Evolutionary conservation across 2,329 filamentous ascomycete species (phyloP), one percentile per base, ranked within the genome.

Genomic region (Emergomyces pasteurianus): DNA sequence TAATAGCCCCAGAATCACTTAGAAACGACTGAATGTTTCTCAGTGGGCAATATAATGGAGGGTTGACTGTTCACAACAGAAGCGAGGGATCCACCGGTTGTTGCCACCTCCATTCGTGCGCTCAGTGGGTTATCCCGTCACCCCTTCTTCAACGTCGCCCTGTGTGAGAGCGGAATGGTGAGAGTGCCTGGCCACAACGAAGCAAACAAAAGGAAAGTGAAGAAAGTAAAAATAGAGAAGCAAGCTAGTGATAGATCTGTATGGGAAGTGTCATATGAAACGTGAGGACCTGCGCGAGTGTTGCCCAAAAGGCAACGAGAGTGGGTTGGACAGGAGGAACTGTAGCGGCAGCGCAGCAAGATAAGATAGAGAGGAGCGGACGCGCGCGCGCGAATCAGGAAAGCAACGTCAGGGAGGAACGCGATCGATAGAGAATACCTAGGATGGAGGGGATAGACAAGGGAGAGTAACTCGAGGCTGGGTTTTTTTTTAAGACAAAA

Each of bases 81-180:
- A 43, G 28, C 43, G 52, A 61, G 62, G 60, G 63, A 65, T 64
- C 60, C 57, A 56, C 64, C n/a, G 36, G 34, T 53, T 18, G 61
- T 63, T 58, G 60, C 28, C 58, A 52, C 55, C 64, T 65, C 65
- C 63, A 64, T 64, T 54, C 58, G 49, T 47, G 57, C 43, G 36
- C 23, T 46, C 21, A n/a, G n/a, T 34, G 26, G 23, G 9, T 18
- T 40, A 38, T 40, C 36, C 21, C 40, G 8, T n/a, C 38, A 31
- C 42, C 46, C 21, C 36, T 43, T 42, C 34, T 38, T 9, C 18
- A 38, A 16, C 31, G 47, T 8, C 34, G 8, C 34, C 34, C 26
- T 31, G 47, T 31, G 47, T 50, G 47, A 31, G 50, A 52, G 49
- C 28, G 2, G 23, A 36, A 38, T 23, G 49, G 31, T 26, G 26